These are phyloP conservation scores for Lentinula raphanica DNA, from an alignment of 768 basidiomycete species.

Conservation along the genomic window DNA sequence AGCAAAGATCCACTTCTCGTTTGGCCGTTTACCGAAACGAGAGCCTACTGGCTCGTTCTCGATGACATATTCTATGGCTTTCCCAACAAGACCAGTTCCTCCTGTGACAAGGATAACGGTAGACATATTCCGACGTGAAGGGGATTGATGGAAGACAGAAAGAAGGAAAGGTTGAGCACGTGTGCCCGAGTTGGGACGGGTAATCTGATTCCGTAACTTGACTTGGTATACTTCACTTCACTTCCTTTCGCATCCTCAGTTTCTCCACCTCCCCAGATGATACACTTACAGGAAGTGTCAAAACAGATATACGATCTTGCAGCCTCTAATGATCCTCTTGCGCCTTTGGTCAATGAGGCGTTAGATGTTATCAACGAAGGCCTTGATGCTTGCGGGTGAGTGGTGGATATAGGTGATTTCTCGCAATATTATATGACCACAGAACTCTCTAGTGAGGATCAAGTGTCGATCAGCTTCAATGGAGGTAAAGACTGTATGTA, in stretches of 20 bases:
- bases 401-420: conserved; percentile 11
- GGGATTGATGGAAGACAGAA: not conserved
- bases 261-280: not conserved
- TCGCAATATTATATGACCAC: not conserved
- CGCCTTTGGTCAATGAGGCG: conserved; percentile 67
- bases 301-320: conserved; percentile 61
- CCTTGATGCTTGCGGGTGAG: conserved; percentile 79
- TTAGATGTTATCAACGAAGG: conserved; percentile 75
- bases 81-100: conserved; percentile 84
- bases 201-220: not conserved
- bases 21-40: conserved; percentile 67
- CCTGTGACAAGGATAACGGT: conserved; percentile 76
- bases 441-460: conserved; percentile 45
- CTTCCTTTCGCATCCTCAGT: not conserved
- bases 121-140: conserved; percentile 20
- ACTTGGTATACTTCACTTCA: not conserved
- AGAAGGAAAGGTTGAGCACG: not conserved
- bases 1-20: conserved; percentile 85
- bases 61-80: conserved; percentile 73
- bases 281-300: conserved; percentile 34
- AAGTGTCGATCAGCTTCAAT: conserved; percentile 89
- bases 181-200: not conserved
- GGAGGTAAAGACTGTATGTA: conserved; percentile 95
- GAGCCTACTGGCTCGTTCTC: conserved; percentile 74
- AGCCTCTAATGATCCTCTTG: conserved; percentile 47